Conservation (phyloP, 371 early-diverging fungal genomes). For the Lichtheimia corymbifera region DNA sequence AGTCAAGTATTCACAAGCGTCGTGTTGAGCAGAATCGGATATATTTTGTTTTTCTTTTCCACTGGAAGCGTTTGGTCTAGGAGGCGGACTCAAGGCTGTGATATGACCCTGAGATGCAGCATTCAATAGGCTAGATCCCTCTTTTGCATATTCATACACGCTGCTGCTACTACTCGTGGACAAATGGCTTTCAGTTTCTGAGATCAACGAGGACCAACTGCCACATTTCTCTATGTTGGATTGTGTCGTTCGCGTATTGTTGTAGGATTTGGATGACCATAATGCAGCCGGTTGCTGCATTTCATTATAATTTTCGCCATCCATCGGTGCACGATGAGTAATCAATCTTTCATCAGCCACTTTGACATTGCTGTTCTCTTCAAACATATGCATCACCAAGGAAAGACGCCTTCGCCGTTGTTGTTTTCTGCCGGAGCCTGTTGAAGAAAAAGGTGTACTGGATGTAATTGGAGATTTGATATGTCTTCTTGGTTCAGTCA, state of each 20-base stretch:
- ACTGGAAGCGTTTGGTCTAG: neutral
- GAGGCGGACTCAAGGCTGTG: slow-evolving; percentile 15
- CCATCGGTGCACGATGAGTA: too few species aligned
- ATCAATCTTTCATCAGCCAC: neutral
- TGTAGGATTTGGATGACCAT: neutral
- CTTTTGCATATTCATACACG: neutral
- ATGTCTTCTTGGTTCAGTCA: slow-evolving; percentile 3
- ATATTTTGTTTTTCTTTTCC: neutral
- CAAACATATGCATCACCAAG: slow-evolving; percentile 10
- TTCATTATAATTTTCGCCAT: neutral
- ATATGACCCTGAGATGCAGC: neutral
- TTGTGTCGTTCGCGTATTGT: neutral
- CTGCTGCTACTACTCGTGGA: neutral
- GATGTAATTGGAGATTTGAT: neutral
- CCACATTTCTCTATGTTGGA: neutral
- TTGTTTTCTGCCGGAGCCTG: neutral
- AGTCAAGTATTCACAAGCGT: slow-evolving; percentile 7
- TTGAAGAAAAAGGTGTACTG: neutral
- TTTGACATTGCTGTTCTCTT: neutral
- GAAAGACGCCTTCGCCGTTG: neutral
- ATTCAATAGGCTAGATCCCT: neutral
- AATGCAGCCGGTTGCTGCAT: neutral
- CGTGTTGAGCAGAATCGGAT: neutral
- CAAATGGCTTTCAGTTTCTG: neutral
- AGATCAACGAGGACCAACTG: neutral